Percentiles rank a stretch among this genome's conserved stretches.
Conservation (phyloP, 352 stramenopile species). For the Bremia lactucae region DNA sequence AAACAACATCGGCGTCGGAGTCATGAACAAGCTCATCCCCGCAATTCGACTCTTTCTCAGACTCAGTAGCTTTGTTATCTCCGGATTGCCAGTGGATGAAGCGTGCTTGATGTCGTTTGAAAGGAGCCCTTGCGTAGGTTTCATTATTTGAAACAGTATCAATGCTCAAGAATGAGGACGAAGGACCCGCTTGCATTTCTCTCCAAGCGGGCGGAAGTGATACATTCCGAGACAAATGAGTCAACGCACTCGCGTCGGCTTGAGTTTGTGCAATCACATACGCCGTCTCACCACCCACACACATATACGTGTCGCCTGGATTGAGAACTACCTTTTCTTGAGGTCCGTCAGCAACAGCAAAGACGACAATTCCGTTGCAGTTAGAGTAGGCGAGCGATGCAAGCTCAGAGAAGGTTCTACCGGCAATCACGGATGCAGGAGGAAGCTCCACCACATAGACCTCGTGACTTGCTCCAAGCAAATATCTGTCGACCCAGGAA, state of each 20-base stretch:
- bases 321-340: constrained; percentile 61
- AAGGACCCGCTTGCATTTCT: constrained; percentile 20
- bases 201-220: constrained; percentile 25
- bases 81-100: constrained; percentile 20
- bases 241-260: constrained; percentile 24
- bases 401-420: constrained; percentile 72
- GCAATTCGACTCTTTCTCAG: constrained; percentile 16
- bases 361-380: constrained; percentile 68
- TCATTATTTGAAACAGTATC: constrained; percentile 15
- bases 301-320: constrained; percentile 62
- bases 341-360: constrained; percentile 38
- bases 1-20: background rate
- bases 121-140: constrained; percentile 1
- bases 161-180: constrained; percentile 20
- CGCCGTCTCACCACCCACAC: constrained; percentile 46
- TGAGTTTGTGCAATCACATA: constrained; percentile 66
- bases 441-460: constrained; percentile 68
- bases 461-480: constrained; percentile 65
- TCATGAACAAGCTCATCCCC: constrained; percentile 10
- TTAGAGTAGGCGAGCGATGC: constrained; percentile 65
- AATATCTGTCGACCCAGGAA: constrained; percentile 63
- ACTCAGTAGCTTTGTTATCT: constrained; percentile 17
- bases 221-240: constrained; percentile 15
- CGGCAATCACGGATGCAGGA: constrained; percentile 33
- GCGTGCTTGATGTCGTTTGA: constrained; percentile 20